These are phyloP conservation scores for Phlyctochytrium planicorne DNA, from an alignment of 192 early-diverging fungal species.

Conservation along the genomic window DNA sequence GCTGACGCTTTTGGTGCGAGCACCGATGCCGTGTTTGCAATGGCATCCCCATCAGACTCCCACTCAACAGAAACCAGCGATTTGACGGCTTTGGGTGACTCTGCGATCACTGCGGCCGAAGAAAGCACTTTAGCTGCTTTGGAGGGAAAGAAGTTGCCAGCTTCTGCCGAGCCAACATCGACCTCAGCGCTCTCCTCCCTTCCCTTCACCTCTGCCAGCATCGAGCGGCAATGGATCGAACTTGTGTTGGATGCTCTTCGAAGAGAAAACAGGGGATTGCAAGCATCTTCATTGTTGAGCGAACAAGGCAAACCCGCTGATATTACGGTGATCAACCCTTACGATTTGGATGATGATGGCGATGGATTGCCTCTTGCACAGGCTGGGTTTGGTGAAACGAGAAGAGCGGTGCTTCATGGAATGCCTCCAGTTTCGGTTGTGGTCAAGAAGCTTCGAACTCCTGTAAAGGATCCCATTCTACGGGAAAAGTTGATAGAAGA, in stretches of 20 bases:
- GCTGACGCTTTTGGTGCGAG: neutral
- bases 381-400: slow-evolving; percentile 16
- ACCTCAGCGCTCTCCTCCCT: too few relatives aligned
- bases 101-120: too few relatives aligned
- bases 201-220: too few relatives aligned
- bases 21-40: neutral
- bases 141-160: too few relatives aligned
- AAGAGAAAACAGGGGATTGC: neutral
- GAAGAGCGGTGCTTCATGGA: slow-evolving; percentile 4
- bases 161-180: too few relatives aligned
- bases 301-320: too few relatives aligned
- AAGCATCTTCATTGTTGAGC: too few relatives aligned
- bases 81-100: too few relatives aligned
- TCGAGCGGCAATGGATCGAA: slow-evolving; percentile 5
- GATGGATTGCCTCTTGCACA: slow-evolving; percentile 27
- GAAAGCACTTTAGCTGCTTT: too few relatives aligned
- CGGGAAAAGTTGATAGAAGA: neutral
- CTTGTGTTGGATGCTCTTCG: neutral
- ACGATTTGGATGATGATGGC: slow-evolving; percentile 33
- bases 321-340: slow-evolving; percentile 6
- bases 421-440: slow-evolving; percentile 11
- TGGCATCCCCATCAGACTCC: too few relatives aligned
- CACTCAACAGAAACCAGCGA: too few relatives aligned
- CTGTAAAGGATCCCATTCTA: neutral
- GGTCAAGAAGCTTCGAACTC: slow-evolving; percentile 9